Conservation (phyloP, 2,329 filamentous ascomycete species). For the Hymenoscyphus linearis region DNA sequence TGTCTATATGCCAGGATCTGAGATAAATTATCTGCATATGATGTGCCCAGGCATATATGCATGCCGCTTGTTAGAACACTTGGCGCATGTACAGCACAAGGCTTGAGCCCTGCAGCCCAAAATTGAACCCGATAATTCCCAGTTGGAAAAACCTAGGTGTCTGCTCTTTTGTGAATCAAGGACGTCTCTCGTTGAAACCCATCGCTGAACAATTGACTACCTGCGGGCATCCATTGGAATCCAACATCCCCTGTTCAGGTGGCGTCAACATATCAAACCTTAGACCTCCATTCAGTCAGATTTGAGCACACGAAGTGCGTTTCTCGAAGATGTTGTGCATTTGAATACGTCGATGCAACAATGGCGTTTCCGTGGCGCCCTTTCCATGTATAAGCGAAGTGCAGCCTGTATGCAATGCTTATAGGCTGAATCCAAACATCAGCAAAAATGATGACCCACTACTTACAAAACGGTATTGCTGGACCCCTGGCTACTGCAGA, state of each 20-base stretch:
- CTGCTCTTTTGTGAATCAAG: neutral
- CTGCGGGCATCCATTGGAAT: neutral
- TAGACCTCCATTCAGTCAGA: conserved; percentile 1
- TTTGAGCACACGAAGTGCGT: conserved; percentile 12
- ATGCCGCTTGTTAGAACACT: neutral
- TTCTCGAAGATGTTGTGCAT: conserved; percentile 1
- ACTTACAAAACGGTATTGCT: neutral
- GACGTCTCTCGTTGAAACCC: neutral
- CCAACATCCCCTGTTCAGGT: neutral
- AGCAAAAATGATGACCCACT: conserved; percentile 9
- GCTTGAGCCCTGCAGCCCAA: neutral
- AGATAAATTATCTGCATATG: conserved; percentile 4
- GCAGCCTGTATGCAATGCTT: conserved; percentile 8
- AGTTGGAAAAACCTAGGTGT: neutral
- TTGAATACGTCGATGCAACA: conserved; percentile 2
- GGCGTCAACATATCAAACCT: neutral
- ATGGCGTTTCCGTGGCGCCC: conserved; percentile 8
- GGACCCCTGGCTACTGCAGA: neutral
- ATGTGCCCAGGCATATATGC: conserved; percentile 1
- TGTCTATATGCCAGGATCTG: neutral
- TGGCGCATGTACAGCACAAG: neutral
- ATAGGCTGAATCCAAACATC: conserved; percentile 7
- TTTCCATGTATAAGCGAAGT: neutral
- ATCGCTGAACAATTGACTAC: neutral
- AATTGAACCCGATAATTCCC: neutral